Evolutionary conservation across 2,329 filamentous ascomycete species (phyloP), one percentile per base, ranked within the genome.

Genomic region (Xylariaceae sp.): DNA sequence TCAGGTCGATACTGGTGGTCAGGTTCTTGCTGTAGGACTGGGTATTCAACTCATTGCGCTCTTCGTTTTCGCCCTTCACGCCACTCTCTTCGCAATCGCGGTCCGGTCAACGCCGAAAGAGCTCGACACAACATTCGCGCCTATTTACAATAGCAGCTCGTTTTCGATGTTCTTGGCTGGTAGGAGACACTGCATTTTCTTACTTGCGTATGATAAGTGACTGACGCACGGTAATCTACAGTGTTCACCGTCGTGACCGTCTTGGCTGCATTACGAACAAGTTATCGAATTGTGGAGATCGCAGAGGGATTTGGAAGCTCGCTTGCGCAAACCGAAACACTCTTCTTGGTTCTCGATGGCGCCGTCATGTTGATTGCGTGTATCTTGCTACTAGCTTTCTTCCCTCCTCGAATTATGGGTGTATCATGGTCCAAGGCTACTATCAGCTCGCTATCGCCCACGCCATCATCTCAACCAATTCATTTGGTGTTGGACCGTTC

Each of bases 141-240:
- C 67, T 2, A 66, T 80, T 13, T 81, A 80, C 63, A 71, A 70
- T 7, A 78, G 78, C 1, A 57, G 66, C 0, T 68, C 69, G 4
- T 82, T 81, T 64, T 77, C 71, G 55, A 67, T 69, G 3, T 80
- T 80, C 48, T 68, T 82, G 3, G 64, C 77, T 55, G 73, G 80
- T 82, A 73, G 61, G 75, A 68, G 5, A 4, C 55, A 30, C 13
- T 18, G 13, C 50, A 18, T 10, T 13, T 45, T 51, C 47, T 49
- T 6, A 18, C 11, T 50, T 30, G 2, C 37, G 37, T 37, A 18
- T 10, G 10, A n/a, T 23, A 53, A 23, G 4, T 8, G 35, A 41
- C 55, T 55, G 47, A 57, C 47, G 5, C 37, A 49, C 58, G 11
- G 35, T 55, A 53, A 37, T 7, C 37, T 23, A 45, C 35, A 72